These are phyloP conservation scores for Isoetes engelmannii DNA, from an alignment of 83 land plant species.

Conservation along the genomic window DNA sequence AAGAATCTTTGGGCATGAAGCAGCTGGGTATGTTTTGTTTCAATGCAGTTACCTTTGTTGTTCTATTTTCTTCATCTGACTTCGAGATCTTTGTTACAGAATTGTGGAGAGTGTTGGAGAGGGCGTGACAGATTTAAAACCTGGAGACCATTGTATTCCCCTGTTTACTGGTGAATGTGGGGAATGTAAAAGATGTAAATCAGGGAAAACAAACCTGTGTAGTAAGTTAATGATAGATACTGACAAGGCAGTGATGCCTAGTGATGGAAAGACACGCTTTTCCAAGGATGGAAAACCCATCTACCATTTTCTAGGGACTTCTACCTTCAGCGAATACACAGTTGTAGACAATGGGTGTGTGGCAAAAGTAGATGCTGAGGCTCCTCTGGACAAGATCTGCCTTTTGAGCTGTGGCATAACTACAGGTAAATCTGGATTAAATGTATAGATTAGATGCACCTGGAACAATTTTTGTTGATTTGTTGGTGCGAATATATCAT, in stretches of 20 bases:
- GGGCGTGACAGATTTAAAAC: constrained; percentile 57
- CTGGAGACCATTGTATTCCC: constrained; percentile 62
- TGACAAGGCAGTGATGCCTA: constrained; percentile 48
- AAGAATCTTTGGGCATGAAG: too few species aligned
- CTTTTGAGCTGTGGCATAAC: constrained; percentile 64
- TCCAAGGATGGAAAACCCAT: constrained; percentile 53
- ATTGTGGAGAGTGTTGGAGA: constrained; percentile 70
- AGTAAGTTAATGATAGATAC: constrained; percentile 52
- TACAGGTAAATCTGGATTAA: constrained; percentile 36
- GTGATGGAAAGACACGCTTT: constrained; percentile 51
- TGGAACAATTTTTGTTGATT: too few species aligned
- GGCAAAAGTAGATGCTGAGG: constrained; percentile 62
- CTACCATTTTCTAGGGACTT: constrained; percentile 64
- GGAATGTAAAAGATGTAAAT: constrained; percentile 56
- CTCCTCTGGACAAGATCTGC: constrained; percentile 66
- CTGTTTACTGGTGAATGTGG: constrained; percentile 72
- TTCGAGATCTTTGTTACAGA: constrained; percentile 17
- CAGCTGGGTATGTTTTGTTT: too few species aligned
- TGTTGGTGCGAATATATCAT: too few species aligned
- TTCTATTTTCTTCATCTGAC: too few species aligned
- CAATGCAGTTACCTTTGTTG: too few species aligned
- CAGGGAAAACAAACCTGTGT: constrained; percentile 76
- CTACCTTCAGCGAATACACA: constrained; percentile 73
- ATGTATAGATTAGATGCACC: too few species aligned
- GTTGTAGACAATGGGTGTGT: constrained; percentile 63